Evolutionary conservation across 495 filamentous ascomycete species (phyloP).

Genomic region (Trichocladium antarcticum): DNA sequence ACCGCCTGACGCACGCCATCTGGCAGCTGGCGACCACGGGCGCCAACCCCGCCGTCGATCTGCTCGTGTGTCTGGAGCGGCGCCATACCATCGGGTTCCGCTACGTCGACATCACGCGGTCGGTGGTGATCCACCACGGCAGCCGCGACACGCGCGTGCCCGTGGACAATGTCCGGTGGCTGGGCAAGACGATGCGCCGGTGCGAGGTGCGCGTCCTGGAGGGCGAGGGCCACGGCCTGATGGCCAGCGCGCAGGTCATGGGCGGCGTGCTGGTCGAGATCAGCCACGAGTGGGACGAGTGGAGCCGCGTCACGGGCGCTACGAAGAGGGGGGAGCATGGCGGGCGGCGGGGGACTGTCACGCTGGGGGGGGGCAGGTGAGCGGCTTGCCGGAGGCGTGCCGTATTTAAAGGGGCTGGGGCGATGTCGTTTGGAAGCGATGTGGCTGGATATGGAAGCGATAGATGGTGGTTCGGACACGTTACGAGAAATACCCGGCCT

Average conservation of each 20-base stretch:
- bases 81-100: slow-evolving; percentile 88
- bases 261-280: slow-evolving; percentile 86
- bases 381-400: too few species aligned
- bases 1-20: slow-evolving; percentile 75
- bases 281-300: slow-evolving; percentile 88
- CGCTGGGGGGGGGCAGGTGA: slow-evolving; percentile 20
- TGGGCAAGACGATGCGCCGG: slow-evolving; percentile 83
- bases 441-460: too few species aligned
- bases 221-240: slow-evolving; percentile 89
- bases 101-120: slow-evolving; percentile 87
- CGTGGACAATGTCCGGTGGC: slow-evolving; percentile 88
- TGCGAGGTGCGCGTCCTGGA: slow-evolving; percentile 88
- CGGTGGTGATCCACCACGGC: slow-evolving; percentile 89
- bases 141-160: slow-evolving; percentile 85
- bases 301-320: slow-evolving; percentile 45
- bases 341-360: slow-evolving; percentile 17
- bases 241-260: slow-evolving; percentile 93
- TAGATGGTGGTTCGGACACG: too few species aligned
- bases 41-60: slow-evolving; percentile 87
- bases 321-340: slow-evolving; percentile 20
- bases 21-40: slow-evolving; percentile 90
- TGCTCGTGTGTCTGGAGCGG: slow-evolving; percentile 86
- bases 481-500: too few species aligned
- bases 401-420: too few species aligned
- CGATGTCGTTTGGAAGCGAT: too few species aligned